These are phyloP conservation scores for Apophysomyces ossiformis DNA, from an alignment of 371 early-diverging fungal species.

Conservation along the genomic window DNA sequence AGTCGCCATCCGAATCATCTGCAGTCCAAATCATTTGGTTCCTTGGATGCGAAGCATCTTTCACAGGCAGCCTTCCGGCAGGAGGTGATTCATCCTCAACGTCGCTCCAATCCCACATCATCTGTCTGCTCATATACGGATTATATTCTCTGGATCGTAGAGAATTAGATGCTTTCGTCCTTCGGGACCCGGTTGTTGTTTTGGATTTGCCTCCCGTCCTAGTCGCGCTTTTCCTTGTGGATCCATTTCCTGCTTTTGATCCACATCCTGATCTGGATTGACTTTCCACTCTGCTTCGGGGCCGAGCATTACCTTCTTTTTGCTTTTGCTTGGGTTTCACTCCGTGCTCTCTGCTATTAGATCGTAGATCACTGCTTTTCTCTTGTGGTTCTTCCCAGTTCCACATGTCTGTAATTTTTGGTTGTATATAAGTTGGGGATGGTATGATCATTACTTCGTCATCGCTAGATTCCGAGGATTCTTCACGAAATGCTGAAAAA, in stretches of 20 bases:
- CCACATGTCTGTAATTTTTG: neutral
- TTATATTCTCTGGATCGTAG: neutral
- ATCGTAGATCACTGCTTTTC: neutral
- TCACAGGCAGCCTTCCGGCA: neutral
- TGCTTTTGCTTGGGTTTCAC: neutral
- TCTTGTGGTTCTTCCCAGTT: neutral
- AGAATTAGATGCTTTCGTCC: neutral
- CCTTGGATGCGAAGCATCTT: neutral
- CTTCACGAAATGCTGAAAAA: neutral
- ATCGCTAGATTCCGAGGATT: neutral
- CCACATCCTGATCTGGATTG: too few relatives aligned
- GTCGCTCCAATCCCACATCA: neutral
- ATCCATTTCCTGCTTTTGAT: too few relatives aligned
- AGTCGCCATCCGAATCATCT: neutral
- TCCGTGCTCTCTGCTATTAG: neutral
- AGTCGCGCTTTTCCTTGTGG: too few relatives aligned
- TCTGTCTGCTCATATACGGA: neutral
- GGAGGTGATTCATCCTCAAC: neutral
- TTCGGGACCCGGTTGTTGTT: neutral
- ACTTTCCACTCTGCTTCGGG: neutral
- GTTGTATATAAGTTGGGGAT: neutral
- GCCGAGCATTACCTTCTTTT: neutral
- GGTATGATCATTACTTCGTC: neutral
- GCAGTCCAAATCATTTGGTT: neutral
- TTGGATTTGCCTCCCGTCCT: too few relatives aligned